Evolutionary conservation across 371 early-diverging fungal genomes (phyloP), one percentile per base, ranked within the genome.

Genomic region (Dinochytrium kinnereticum): DNA sequence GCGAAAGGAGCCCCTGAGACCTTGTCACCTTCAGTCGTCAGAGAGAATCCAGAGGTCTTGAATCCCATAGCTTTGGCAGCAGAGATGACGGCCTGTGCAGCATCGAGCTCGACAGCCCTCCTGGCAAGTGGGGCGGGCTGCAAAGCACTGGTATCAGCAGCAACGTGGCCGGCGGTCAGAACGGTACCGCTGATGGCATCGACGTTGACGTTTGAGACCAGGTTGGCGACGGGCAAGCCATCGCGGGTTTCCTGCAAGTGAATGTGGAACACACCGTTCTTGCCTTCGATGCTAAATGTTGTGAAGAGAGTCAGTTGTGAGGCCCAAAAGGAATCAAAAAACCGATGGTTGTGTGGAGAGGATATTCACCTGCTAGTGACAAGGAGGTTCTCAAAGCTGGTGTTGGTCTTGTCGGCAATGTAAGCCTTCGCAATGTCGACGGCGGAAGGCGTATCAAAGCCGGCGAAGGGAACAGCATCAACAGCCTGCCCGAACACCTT

Each of bases 221-320:
- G 39, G 71, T 75, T 75, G 55, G 59, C 71, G 21, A 75, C 50
- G 38, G 39, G 37, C 17, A 75, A 64, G n/a, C 76, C 76, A 33
- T 75, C 50, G 24, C 51, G 64, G 24, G 59, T 53, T 59, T 75
- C 70, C 24, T 24, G 36, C 13, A 69, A 19, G 65, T 75, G 69
- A 55, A 69, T 36, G 65, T 75, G 75, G 7, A 7, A 10, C 15
- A 64, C 37, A 75, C 57, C 57, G 57, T 19, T 55, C 15, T 10
- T 17, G 57, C 7, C 7, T 30, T 10, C 10, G 24, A 26, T 24
- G 24, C 21, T 55, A 30, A 7, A 19, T 30, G 57, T 17, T 44
- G 19, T n/a, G n/a, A n/a, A n/a, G n/a, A n/a, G n/a, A n/a, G n/a
- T n/a, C n/a, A n/a, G n/a, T n/a, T n/a, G n/a, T n/a, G n/a, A n/a